Evolutionary conservation across 164 flowering plant genomes (phyloP).

Genomic region (Sedum album): DNA sequence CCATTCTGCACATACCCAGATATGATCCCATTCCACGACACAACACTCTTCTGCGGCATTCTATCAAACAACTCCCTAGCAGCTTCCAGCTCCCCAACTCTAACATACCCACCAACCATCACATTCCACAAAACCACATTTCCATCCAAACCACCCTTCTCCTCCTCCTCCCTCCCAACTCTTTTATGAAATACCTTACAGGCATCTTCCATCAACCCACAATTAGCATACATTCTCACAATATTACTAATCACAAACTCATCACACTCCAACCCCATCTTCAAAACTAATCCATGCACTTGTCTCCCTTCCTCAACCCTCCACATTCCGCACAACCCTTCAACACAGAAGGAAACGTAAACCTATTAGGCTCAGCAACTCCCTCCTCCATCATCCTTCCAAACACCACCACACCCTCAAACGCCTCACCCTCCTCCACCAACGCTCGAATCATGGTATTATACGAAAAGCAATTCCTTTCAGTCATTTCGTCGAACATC

Average conservation of each 20-base stretch:
- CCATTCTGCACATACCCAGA: slow-evolving; percentile 53
- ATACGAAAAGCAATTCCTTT: slow-evolving; percentile 26
- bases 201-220: slow-evolving; percentile 16
- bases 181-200: slow-evolving; percentile 18
- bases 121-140: slow-evolving; percentile 11
- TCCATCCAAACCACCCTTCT: background rate
- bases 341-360: slow-evolving; percentile 47
- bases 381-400: slow-evolving; percentile 25
- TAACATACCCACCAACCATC: slow-evolving; percentile 52
- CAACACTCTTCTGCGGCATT: slow-evolving; percentile 53
- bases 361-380: slow-evolving; percentile 28
- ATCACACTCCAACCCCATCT: slow-evolving; percentile 32
- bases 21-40: slow-evolving; percentile 68
- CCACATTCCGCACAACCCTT: slow-evolving; percentile 32
- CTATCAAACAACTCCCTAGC: slow-evolving; percentile 38
- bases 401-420: slow-evolving; percentile 29
- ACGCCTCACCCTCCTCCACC: background rate
- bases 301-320: slow-evolving; percentile 31
- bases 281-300: slow-evolving; percentile 36
- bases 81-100: slow-evolving; percentile 28
- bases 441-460: background rate
- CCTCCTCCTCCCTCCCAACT: background rate
- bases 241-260: slow-evolving; percentile 47
- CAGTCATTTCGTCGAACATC: slow-evolving; percentile 27
- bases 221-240: slow-evolving; percentile 35